Base-by-base conservation (phyloP, 2,329 filamentous ascomycete species). In the Ophiostoma ulmi region DNA sequence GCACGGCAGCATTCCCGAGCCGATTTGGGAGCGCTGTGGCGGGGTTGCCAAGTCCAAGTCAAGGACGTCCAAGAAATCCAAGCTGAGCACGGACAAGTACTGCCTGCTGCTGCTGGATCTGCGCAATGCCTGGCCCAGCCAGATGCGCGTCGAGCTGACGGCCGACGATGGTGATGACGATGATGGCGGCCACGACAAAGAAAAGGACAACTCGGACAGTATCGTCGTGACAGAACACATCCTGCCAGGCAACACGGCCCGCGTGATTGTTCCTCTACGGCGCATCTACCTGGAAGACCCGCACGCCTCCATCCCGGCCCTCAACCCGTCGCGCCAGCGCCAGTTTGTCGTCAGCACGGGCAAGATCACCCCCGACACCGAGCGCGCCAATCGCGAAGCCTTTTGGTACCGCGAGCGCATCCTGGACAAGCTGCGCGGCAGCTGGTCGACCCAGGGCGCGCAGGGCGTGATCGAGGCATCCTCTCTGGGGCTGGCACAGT, bases 341-440 rank as follows among this genome's bases (percentile, higher is more conserved):
- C 94, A 97, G 77, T 97, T 97, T 76, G 92, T 97, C 39, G 92
- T 97, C 63, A 95, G 91, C 79, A 87, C 89, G 20, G 89, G 88
- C 77, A 91, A 91, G 75, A 87, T 94, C 70, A 90, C 91, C 0
- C 91, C 92, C 0, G 92, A 95, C 74, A 87, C 86, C 63, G 94
- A 97, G 80, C 87, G 91, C 44, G 86, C 88, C 14, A 90, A 86
- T 72, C 85, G 94, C 69, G 93, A 97, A 80, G 88, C 90, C 0
- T 97, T 97, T 78, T 97, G 94, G 94, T 97, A 93, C 78, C 88
- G 93, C 20, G 91, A 97, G 78, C 88, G 88, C 76, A 85, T 97
- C 1, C 84, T 97, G 3, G 89, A 90, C 72, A 83, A 84, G 61
- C 80, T 97, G 11, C 84, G 84, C 36, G 93, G 90, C 0, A 87